Evolutionary conservation across 441 rosid species (phyloP), one percentile per base, ranked within the genome.

Genomic region (Euphorbia celastroides): DNA sequence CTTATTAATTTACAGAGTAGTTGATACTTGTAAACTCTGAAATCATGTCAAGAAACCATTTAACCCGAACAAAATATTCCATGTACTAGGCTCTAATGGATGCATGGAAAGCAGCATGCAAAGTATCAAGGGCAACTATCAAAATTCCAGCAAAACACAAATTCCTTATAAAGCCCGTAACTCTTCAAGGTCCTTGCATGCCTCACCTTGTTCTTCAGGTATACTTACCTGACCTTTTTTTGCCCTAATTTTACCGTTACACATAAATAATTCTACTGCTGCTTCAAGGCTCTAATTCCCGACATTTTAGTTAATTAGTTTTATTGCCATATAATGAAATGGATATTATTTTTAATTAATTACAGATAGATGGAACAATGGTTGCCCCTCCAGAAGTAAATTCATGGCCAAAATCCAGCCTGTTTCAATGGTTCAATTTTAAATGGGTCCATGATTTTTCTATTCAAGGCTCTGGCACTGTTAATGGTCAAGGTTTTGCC

Each of bases 401-500:
- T 54, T 58, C 63, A 5, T 76, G 79, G 79, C 71, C 79, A 48
- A 65, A 65, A 66, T 65, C 71, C 28, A 65, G 70, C 48, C 59
- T 72, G 60, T 72, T 72, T 72, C 79, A 76, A 31, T 72, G 79
- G 79, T 58, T 76, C 4, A 68, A 71, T 60, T 76, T 76, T 67
- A 68, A 76, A 65, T 76, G 79, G 76, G 50, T 72, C 11, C 67
- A 76, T 60, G 32, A 84, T 38, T 81, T 87, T 75, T 80, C 92
- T 41, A 78, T 92, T 68, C 85, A 81, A 83, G 97, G 98, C 25
- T 62, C 75, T 64, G 97, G 96, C 54, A 74, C 80, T 50, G 74
- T 88, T 68, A 84, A 92, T 74, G 96, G 84, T 68, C 96, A 86
- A 77, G 97, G 96, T 74, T 80, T 78, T 38, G 58, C 79, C 27